A percentile compares a stretch with the other conserved stretches of the same genome.
These are phyloP conservation scores for Phoma sp. DNA, from an alignment of 2,329 filamentous ascomycete genomes.

Conservation along the genomic window DNA sequence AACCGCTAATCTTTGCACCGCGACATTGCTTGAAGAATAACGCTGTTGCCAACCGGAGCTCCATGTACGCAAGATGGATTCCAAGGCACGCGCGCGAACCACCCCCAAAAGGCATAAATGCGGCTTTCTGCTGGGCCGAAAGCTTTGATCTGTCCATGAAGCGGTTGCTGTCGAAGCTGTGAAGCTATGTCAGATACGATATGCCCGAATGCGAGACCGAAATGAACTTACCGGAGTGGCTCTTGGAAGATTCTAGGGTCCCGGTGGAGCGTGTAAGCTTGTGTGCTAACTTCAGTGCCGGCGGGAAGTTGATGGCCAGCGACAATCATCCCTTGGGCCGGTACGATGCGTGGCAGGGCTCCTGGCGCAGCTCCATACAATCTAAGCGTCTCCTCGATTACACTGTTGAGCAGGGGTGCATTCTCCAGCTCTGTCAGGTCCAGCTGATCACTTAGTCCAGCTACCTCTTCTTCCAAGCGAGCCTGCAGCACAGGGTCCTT, in stretches of 20 bases:
- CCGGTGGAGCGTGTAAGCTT: conserved; percentile 51
- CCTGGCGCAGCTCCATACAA: conserved; percentile 48
- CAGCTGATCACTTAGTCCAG: conserved; percentile 23
- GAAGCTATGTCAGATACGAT: background rate
- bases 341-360: conserved; percentile 46
- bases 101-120: conserved; percentile 72
- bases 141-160: conserved; percentile 31
- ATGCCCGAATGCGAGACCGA: background rate
- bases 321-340: conserved; percentile 42
- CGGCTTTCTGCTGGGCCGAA: conserved; percentile 51
- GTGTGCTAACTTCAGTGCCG: conserved; percentile 47
- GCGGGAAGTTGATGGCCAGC: conserved; percentile 47
- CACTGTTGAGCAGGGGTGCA: conserved; percentile 44
- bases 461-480: conserved; percentile 34
- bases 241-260: conserved; percentile 35
- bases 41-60: conserved; percentile 59
- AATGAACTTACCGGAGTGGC: conserved; percentile 28
- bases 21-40: conserved; percentile 59
- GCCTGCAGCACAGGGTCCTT: conserved; percentile 28
- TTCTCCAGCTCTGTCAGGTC: conserved; percentile 35
- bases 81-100: conserved; percentile 73
- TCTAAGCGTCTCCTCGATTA: conserved; percentile 51
- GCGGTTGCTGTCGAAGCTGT: conserved; percentile 42
- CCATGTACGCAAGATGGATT: conserved; percentile 68
- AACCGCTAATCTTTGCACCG: conserved; percentile 31